Percentiles rank a stretch among this genome's conserved stretches.
Evolutionary conservation across 345 rosid genomes (phyloP).

Genomic region (Lepidium aucheri): DNA sequence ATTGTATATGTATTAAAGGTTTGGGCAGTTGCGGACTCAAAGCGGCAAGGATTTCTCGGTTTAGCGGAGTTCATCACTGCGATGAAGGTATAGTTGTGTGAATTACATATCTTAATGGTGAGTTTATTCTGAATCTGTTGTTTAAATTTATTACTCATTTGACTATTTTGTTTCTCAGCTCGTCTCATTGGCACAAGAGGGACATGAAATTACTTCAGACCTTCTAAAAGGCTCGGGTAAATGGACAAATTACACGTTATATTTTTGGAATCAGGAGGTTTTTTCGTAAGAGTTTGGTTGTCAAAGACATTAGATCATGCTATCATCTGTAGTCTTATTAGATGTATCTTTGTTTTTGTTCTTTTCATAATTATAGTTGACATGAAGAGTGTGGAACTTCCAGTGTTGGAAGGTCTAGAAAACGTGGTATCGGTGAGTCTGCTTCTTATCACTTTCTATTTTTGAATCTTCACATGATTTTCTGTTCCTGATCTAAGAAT

Average conservation of each 20-base stretch:
- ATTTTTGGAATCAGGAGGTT: not conserved
- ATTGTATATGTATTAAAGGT: slow-evolving; percentile 31
- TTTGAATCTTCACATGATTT: not conserved
- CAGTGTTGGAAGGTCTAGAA: slow-evolving; percentile 57
- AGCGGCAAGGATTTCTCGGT: slow-evolving; percentile 78
- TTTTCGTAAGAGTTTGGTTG: not conserved
- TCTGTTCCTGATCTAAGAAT: not conserved
- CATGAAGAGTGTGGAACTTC: slow-evolving; percentile 41
- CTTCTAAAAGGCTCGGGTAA: slow-evolving; percentile 46
- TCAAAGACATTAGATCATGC: not conserved
- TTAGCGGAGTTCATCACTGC: slow-evolving; percentile 64
- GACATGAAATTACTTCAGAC: slow-evolving; percentile 53
- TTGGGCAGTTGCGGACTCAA: slow-evolving; percentile 86
- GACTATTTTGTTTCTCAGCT: slow-evolving; percentile 33
- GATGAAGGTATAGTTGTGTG: slow-evolving; percentile 53
- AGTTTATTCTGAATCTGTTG: not conserved
- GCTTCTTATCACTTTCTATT: not conserved
- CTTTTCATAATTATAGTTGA: slow-evolving; percentile 30
- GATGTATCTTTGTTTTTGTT: not conserved
- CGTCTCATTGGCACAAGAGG: slow-evolving; percentile 75
- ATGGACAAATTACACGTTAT: not conserved
- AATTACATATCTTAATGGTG: not conserved
- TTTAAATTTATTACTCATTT: not conserved
- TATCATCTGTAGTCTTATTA: not conserved
- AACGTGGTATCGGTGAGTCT: slow-evolving; percentile 17